phyloP scores from a whole-genome alignment of 306 rosid species.

The Phaseolus lunatus region DNA sequence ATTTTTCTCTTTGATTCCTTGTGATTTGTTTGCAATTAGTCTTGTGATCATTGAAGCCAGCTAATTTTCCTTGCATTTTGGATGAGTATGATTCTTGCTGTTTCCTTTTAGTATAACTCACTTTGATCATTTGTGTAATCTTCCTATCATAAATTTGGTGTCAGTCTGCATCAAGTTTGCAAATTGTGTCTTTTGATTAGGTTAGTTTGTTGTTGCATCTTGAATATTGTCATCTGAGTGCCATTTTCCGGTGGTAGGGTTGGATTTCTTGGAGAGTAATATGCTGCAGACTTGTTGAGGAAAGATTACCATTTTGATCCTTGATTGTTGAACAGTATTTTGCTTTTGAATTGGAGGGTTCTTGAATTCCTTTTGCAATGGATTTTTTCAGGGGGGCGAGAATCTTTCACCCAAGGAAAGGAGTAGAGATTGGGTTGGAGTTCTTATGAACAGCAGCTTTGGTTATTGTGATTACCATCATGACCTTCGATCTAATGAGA shows the following conservation, averaged over 20 bases:
- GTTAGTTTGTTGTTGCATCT: slow-evolving; percentile 31
- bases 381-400: slow-evolving; percentile 64
- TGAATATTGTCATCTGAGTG: slow-evolving; percentile 25
- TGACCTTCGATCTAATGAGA: slow-evolving; percentile 71
- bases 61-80: slow-evolving; percentile 16
- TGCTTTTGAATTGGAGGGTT: slow-evolving; percentile 4
- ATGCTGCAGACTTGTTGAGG: background rate
- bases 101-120: slow-evolving; percentile 6
- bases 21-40: slow-evolving; percentile 32
- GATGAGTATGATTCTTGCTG: slow-evolving; percentile 35
- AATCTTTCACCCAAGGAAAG: slow-evolving; percentile 50
- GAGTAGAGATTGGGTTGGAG: slow-evolving; percentile 70
- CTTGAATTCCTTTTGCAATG: slow-evolving; percentile 42
- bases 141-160: slow-evolving; percentile 21
- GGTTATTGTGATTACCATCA: slow-evolving; percentile 77
- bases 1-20: slow-evolving; percentile 18
- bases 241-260: background rate
- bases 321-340: slow-evolving; percentile 41
- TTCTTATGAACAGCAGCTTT: slow-evolving; percentile 65
- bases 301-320: slow-evolving; percentile 26
- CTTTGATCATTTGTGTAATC: slow-evolving; percentile 18
- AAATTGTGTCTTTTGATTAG: slow-evolving; percentile 33
- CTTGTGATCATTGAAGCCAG: slow-evolving; percentile 3
- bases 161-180: slow-evolving; percentile 16
- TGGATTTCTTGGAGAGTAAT: slow-evolving; percentile 37